Percentiles rank a stretch among this genome's conserved stretches.
Evolutionary conservation across 2,329 filamentous ascomycete species (phyloP).

Genomic region (Penicillium sp.): DNA sequence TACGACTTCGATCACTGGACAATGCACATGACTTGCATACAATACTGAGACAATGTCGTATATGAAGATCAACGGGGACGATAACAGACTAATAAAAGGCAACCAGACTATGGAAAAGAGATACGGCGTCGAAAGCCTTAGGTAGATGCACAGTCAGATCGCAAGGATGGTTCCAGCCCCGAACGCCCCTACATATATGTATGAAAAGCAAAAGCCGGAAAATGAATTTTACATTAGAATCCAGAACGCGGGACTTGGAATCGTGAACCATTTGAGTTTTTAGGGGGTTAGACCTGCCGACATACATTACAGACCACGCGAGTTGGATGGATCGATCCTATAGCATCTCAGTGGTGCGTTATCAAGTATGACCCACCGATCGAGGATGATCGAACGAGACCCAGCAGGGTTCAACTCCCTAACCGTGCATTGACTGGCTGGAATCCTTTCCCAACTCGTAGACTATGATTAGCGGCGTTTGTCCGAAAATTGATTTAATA

Average conservation of each 20-base stretch:
- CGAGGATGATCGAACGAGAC: conserved; percentile 20
- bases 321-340: conserved; percentile 2
- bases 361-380: conserved; percentile 17
- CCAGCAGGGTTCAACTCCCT: conserved; percentile 16
- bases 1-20: neutral
- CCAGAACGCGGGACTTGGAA: neutral
- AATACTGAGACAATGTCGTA: neutral
- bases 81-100: neutral
- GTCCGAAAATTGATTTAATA: conserved; percentile 3
- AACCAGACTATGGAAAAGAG: neutral
- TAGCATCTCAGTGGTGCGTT: neutral
- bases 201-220: neutral
- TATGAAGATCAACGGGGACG: neutral
- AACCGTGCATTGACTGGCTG: conserved; percentile 3
- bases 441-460: neutral
- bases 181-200: neutral
- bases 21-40: neutral
- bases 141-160: neutral
- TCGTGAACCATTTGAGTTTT: neutral
- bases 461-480: conserved; percentile 1
- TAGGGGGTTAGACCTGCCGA: conserved; percentile 1
- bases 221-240: neutral
- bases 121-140: neutral
- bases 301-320: conserved; percentile 15
- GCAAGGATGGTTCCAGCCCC: neutral